These are phyloP conservation scores for Glaciozyma martinii DNA, from an alignment of 768 basidiomycete genomes.

Conservation along the genomic window DNA sequence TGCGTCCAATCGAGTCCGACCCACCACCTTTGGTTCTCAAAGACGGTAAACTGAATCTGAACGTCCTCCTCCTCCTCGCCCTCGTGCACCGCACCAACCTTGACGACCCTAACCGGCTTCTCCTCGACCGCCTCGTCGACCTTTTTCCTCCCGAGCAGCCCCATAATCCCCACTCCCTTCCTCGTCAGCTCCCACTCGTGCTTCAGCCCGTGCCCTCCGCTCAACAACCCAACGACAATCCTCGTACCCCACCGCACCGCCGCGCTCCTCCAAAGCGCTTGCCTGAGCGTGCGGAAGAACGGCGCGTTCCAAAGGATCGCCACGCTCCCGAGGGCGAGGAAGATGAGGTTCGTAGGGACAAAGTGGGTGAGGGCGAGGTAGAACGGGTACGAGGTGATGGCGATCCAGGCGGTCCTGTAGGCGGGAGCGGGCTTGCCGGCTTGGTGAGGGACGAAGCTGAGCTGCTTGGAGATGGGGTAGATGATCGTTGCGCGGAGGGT, in stretches of 20 bases:
- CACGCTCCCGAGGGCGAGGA: slow-evolving; percentile 28
- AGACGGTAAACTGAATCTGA: slow-evolving; percentile 41
- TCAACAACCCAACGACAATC: slow-evolving; percentile 5
- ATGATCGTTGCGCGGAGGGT: slow-evolving; percentile 15
- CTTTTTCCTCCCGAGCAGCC: slow-evolving; percentile 9
- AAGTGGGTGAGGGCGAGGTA: slow-evolving; percentile 30
- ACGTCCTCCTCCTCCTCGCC: slow-evolving; percentile 42
- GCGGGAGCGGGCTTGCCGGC: slow-evolving; percentile 18
- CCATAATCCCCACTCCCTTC: slow-evolving; percentile 20
- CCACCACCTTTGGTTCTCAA: slow-evolving; percentile 42
- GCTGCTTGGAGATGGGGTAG: slow-evolving; percentile 24
- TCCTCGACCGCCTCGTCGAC: slow-evolving; percentile 13
- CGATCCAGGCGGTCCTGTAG: slow-evolving; percentile 30
- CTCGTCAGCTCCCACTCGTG: slow-evolving; percentile 18
- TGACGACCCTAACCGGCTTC: slow-evolving; percentile 12
- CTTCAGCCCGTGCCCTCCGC: slow-evolving; percentile 15
- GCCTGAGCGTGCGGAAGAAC: slow-evolving; percentile 22
- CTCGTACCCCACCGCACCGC: slow-evolving; percentile 18
- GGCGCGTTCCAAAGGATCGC: slow-evolving; percentile 33
- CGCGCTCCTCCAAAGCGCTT: slow-evolving; percentile 20
- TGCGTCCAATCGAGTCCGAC: slow-evolving; percentile 46
- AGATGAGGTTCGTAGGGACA: slow-evolving; percentile 29
- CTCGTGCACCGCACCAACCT: background rate
- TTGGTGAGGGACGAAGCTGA: slow-evolving; percentile 19
- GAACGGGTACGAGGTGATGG: slow-evolving; percentile 35